phyloP scores from a whole-genome alignment of 2,329 filamentous ascomycete genomes.

The Coniochaeta pulveracea region DNA sequence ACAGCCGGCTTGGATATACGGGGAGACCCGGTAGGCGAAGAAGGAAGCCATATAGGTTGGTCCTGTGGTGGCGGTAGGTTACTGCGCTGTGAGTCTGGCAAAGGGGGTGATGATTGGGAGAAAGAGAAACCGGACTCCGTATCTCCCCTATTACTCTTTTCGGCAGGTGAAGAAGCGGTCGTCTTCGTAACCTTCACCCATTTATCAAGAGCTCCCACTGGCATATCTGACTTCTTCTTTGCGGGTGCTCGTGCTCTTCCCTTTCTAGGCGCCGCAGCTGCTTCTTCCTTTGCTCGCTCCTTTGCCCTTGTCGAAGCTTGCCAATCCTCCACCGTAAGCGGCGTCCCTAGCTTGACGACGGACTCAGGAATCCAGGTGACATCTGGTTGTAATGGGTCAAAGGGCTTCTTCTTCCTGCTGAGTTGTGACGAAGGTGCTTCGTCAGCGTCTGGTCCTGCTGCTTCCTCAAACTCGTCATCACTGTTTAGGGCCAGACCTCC shows the following conservation, averaged over 20 bases:
- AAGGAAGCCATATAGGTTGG: too few relatives aligned
- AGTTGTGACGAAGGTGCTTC: constrained; percentile 11
- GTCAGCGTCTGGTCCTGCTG: constrained; percentile 8
- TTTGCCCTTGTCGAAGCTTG: constrained; percentile 30
- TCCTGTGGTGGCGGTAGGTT: too few relatives aligned
- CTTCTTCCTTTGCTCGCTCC: constrained; percentile 6
- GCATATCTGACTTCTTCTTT: constrained; percentile 14
- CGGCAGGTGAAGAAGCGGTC: too few relatives aligned
- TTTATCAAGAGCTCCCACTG: constrained; percentile 21
- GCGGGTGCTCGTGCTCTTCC: constrained; percentile 8
- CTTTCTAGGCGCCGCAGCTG: constrained; percentile 5
- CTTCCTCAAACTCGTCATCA: constrained; percentile 50
- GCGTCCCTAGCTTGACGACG: constrained; percentile 52
- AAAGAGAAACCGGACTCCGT: too few relatives aligned
- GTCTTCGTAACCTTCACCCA: constrained; percentile 19
- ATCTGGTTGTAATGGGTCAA: constrained; percentile 55
- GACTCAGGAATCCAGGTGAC: constrained; percentile 59
- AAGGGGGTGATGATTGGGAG: too few relatives aligned
- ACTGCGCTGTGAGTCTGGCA: too few relatives aligned
- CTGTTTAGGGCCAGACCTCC: constrained; percentile 49
- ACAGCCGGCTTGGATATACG: too few relatives aligned
- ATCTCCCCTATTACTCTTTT: too few relatives aligned
- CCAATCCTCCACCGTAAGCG: constrained; percentile 54
- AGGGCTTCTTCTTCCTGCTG: constrained; percentile 29
- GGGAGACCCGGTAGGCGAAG: too few relatives aligned